Base-by-base conservation (phyloP, 176 grass and related monocot genomes). In the Puya raimondii region DNA sequence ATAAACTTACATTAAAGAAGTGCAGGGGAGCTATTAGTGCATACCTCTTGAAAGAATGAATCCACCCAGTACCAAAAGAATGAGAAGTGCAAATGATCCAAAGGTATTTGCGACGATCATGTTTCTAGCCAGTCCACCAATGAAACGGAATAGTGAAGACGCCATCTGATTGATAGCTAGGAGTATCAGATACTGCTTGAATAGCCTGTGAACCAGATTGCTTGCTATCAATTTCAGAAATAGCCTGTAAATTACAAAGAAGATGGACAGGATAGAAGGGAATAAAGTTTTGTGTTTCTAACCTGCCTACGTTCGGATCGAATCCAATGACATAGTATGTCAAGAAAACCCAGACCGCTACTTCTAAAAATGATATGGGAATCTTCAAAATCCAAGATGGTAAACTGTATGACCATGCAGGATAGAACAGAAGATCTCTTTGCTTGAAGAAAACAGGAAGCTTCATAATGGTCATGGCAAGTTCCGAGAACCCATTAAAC, bases 371-470 rank as follows among this genome's bases (percentile, higher is more conserved):
- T 63, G 94, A 49, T 33, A 99, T 80, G 3, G 94, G 94, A 26
- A 99, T 84, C 69, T 88, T 92, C 7, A 99, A 76, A 61, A 99
- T 91, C 94, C 94, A 88, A 66, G 84, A 79, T 29, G 94, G 94
- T 64, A 99, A 72, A 53, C 82, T 77, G 52, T 99, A 99, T 13
- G 89, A 15, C 94, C 94, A 99, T 64, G 94, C 94, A 4, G 94
- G 94, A 80, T 74, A 99, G 74, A 99, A 99, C 12, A 83, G 89
- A 8, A 93, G 84, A 51, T 99, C 87, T 69, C 89, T 88, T 59
- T 99, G 94, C 64, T 92, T 99, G 66, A 90, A 99, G 78, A 99
- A 99, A 51, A 93, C 89, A 25, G 94, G 90, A 63, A 99, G 65
- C 74, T 91, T 99, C 18, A 81, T 48, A 56, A 93, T 78, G 1